These are phyloP conservation scores for Erucastrum elatum DNA, from an alignment of 345 rosid species.

Conservation along the genomic window DNA sequence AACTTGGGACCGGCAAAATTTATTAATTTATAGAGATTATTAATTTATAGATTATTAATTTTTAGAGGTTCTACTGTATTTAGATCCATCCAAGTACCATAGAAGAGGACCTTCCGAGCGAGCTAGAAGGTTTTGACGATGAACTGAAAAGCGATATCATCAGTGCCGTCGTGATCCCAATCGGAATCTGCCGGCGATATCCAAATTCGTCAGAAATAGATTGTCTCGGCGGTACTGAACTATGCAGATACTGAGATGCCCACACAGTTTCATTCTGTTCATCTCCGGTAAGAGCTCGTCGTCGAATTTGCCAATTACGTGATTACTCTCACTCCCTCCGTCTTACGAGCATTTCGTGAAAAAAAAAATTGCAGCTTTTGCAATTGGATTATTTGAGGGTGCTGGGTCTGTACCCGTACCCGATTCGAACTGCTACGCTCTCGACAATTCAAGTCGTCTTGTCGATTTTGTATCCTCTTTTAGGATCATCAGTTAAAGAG, in stretches of 20 bases:
- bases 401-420: conserved; percentile 60
- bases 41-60: too few species aligned
- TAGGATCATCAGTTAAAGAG: not conserved
- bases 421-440: conserved; percentile 69
- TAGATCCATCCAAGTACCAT: not conserved
- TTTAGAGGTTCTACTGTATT: not conserved
- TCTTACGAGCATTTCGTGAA: not conserved
- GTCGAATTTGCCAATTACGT: conserved; percentile 1
- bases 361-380: conserved; percentile 41
- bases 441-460: conserved; percentile 87
- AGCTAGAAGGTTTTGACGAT: not conserved
- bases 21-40: too few species aligned
- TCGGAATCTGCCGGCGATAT: conserved; percentile 27
- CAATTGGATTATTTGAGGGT: conserved; percentile 35
- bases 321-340: not conserved
- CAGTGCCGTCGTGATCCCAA: not conserved
- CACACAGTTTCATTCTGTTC: conserved; percentile 26
- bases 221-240: conserved; percentile 7
- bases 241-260: conserved; percentile 35
- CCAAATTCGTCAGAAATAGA: not conserved
- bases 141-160: not conserved
- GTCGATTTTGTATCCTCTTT: conserved; percentile 90
- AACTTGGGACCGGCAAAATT: too few species aligned
- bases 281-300: conserved; percentile 37
- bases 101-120: not conserved